Base-by-base conservation (phyloP, 2,329 filamentous ascomycete species). In the Neofusicoccum umdonicola region DNA sequence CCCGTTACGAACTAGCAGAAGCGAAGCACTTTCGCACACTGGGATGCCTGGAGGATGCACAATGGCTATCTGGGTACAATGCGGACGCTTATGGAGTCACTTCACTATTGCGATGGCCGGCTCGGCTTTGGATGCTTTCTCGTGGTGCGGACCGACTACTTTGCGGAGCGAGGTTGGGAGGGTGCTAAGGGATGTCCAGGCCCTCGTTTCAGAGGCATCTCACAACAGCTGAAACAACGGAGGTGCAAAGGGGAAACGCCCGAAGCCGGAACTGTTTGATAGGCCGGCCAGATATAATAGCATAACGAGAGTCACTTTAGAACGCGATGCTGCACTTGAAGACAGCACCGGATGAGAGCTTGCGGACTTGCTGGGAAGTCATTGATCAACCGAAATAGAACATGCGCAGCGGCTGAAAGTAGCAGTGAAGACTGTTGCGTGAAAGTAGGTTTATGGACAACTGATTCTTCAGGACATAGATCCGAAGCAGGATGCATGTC, bases 141-240 rank as follows among this genome's bases (percentile, higher is more conserved):
- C 27, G 27, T 31, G 6, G 4, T 31, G 27, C 27, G 27, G 27
- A 31, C 27, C 27, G 27, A 7, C 27, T 31, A 31, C 27, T 31
- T 42, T 42, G 52, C 37, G 17, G 12, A 22, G n/a, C 13, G 35
- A 35, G 19, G 31, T 39, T 19, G n/a, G 52, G 15, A 39, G 8
- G 13, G 1, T 19, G 12, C 35, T 17, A 31, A 42, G 19, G 52
- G 39, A 54, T 31, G 35, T 31, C 4, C 39, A 27, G 37, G 19
- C 52, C 19, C 52, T 22, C 15, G 52, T 56, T 56, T 56, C 52
- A 56, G 52, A 42, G 19, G 52, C 37, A 56, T 35, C 41, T 56
- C 52, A 41, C 19, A 13, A n/a, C 19, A 34, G 35, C 52, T 56
- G 19, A 56, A 42, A 42, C 52, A 9, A 19, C 51, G 37, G 52